Conservation (phyloP, 2,329 filamentous ascomycete genomes). For the Verticillium tricorpus region DNA sequence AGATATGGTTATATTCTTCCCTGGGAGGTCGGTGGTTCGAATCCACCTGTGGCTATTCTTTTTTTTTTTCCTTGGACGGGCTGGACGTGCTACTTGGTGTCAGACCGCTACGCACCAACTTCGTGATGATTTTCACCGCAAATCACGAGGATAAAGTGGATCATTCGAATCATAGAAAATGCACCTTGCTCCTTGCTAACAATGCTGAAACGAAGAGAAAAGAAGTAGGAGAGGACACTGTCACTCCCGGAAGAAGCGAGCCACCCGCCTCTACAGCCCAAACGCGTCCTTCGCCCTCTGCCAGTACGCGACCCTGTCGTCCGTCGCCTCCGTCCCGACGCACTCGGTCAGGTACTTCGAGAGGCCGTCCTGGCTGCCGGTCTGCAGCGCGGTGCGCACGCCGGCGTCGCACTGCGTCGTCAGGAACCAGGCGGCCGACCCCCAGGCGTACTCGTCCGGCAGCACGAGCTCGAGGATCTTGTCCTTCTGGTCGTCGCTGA, state of each 20-base stretch:
- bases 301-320: conserved; percentile 36
- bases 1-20: not conserved
- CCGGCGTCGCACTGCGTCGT: conserved; percentile 33
- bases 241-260: not conserved
- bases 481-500: conserved; percentile 27
- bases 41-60: not conserved
- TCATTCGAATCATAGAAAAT: not conserved
- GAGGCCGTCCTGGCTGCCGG: conserved; percentile 36
- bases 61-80: not conserved
- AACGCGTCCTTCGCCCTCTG: conserved; percentile 43
- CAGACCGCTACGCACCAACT: not conserved
- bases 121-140: not conserved
- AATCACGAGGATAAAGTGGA: no score
- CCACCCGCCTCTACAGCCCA: conserved; percentile 19
- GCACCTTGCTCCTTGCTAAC: not conserved
- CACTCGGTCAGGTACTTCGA: conserved; percentile 40
- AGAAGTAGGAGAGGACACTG: not conserved
- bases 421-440: conserved; percentile 47
- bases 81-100: not conserved
- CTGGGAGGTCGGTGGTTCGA: not conserved
- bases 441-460: conserved; percentile 50
- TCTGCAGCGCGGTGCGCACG: conserved; percentile 27
- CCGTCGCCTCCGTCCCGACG: conserved; percentile 29
- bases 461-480: conserved; percentile 39
- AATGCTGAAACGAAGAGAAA: not conserved